Evolutionary conservation across 2,329 filamentous ascomycete species (phyloP).

Genomic region (Monosporascus ibericus): DNA sequence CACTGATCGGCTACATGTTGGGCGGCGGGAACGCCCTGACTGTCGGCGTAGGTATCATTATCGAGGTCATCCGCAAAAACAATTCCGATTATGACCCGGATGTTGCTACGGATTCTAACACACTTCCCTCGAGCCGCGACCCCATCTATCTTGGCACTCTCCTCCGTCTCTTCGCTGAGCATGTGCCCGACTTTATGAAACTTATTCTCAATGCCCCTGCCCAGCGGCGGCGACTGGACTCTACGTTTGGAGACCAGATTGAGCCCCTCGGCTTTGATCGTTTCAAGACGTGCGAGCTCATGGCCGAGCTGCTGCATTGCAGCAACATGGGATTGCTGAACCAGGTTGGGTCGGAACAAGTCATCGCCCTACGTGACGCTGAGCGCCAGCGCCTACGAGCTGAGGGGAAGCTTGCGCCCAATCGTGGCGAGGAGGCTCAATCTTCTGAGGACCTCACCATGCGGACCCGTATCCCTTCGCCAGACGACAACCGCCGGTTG

Average conservation of each 20-base stretch:
- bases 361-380: conserved; percentile 71
- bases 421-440: conserved; percentile 33
- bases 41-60: conserved; percentile 93
- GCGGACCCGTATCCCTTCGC: conserved; percentile 42
- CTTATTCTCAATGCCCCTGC: conserved; percentile 75
- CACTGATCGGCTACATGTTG: conserved; percentile 87
- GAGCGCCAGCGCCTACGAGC: conserved; percentile 74
- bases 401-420: conserved; percentile 64
- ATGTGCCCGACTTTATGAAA: conserved; percentile 90
- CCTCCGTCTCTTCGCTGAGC: conserved; percentile 79
- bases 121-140: conserved; percentile 76
- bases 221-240: conserved; percentile 68
- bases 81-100: conserved; percentile 98
- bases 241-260: conserved; percentile 85
- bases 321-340: conserved; percentile 98
- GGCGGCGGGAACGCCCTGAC: conserved; percentile 89
- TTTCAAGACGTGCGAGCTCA: conserved; percentile 98
- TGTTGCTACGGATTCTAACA: conserved; percentile 72
- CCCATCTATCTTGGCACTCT: conserved; percentile 94
- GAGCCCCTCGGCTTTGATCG: conserved; percentile 94
- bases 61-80: conserved; percentile 98
- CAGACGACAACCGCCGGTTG: conserved; percentile 59
- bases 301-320: conserved; percentile 95
- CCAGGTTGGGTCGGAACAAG: conserved; percentile 80
- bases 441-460: conserved; percentile 59